phyloP scores from a whole-genome alignment of 169 alveolate genomes.

The Eimeria necatrix region DNA sequence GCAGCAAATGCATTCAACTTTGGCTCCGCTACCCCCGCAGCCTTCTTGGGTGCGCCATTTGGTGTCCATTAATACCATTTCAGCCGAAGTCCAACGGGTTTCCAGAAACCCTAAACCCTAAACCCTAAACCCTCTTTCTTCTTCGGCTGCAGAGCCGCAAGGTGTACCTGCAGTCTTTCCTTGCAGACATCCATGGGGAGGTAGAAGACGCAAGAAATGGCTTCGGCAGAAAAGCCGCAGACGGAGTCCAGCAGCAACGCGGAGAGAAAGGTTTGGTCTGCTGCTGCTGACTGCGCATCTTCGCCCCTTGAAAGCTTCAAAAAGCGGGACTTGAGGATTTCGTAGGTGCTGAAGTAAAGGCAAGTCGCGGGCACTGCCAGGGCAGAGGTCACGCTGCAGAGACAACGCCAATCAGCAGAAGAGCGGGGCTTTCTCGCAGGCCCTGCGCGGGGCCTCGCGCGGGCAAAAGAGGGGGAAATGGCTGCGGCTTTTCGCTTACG shows the following conservation, averaged over 20 bases:
- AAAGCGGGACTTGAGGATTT: conserved; percentile 51
- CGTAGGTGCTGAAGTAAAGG: conserved; percentile 79
- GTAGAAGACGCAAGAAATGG: conserved; percentile 80
- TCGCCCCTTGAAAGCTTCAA: not conserved
- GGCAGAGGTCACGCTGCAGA: conserved; percentile 66
- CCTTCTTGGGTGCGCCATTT: too few species aligned
- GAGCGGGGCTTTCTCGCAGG: not conserved
- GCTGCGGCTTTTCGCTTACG: not conserved
- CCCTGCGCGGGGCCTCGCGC: too few species aligned
- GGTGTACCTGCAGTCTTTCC: conserved; percentile 81
- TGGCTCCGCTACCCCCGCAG: too few species aligned
- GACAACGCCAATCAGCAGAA: not conserved
- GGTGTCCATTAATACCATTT: too few species aligned
- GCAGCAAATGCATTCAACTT: too few species aligned
- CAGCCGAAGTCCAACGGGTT: too few species aligned
- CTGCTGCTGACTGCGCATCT: conserved; percentile 14
- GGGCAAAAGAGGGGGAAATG: not conserved
- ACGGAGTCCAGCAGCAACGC: conserved; percentile 73
- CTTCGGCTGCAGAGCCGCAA: conserved; percentile 24
- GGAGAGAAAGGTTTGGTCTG: not conserved
- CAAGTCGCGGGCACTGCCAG: conserved; percentile 81
- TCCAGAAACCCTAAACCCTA: too few species aligned
- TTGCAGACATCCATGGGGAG: conserved; percentile 85
- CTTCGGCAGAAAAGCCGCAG: conserved; percentile 82
- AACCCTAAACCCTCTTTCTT: too few species aligned